Evolutionary conservation across 2,329 filamentous ascomycete genomes (phyloP).

Genomic region (Colletotrichum brevisporum): DNA sequence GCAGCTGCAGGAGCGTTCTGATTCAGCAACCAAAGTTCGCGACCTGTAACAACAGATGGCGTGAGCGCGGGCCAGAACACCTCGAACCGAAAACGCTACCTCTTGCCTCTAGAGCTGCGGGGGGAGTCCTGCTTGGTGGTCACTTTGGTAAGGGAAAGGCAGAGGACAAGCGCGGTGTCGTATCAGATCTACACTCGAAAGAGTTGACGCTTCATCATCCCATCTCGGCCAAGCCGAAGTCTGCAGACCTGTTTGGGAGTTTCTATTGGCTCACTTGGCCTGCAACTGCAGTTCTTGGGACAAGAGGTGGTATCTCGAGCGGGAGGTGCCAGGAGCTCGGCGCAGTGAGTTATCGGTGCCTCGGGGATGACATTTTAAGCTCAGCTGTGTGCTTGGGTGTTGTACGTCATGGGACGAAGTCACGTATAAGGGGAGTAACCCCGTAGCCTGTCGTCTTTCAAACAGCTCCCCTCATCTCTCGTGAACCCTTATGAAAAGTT

Average conservation of each 20-base stretch:
- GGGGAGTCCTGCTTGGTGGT: too few species aligned
- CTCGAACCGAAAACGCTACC: too few species aligned
- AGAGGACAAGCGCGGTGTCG: background rate
- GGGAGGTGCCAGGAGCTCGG: too few species aligned
- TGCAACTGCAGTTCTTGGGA: background rate
- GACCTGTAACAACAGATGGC: too few species aligned
- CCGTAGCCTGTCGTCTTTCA: too few species aligned
- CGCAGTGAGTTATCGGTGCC: background rate
- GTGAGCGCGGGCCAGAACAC: too few species aligned
- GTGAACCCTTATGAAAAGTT: background rate
- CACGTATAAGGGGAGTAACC: background rate
- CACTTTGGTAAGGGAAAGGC: too few species aligned
- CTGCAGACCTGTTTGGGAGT: background rate
- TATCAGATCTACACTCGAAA: background rate
- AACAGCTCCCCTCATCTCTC: background rate
- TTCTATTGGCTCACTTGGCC: background rate
- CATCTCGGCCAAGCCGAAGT: background rate
- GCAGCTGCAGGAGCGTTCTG: too few species aligned
- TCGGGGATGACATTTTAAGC: background rate
- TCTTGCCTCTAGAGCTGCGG: too few species aligned
- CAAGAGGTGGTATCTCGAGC: background rate
- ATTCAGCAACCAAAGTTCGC: too few species aligned
- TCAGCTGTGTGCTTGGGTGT: background rate
- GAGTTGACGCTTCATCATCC: constrained; percentile 10
- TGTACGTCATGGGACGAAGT: constrained; percentile 8